Conservation (phyloP, 495 filamentous ascomycete species). For the Neurospora sp. region DNA sequence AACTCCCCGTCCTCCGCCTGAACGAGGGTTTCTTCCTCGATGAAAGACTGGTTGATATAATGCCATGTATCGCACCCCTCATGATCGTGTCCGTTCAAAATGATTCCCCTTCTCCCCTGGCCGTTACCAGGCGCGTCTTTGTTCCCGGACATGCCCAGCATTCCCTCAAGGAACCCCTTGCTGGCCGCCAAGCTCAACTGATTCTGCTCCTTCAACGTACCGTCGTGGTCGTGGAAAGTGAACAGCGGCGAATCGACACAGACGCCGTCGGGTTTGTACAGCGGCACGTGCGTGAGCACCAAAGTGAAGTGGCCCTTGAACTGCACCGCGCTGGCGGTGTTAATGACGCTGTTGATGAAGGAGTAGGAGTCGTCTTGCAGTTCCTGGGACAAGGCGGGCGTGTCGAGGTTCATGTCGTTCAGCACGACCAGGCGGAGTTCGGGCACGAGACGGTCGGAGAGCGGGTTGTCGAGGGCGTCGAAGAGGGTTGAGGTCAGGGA, state of each 20-base stretch:
- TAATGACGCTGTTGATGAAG: constrained; percentile 66
- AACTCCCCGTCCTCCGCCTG: constrained; percentile 20
- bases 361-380: constrained; percentile 63
- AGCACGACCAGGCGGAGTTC: constrained; percentile 74
- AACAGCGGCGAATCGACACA: constrained; percentile 81
- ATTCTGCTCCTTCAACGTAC: constrained; percentile 83
- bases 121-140: constrained; percentile 42
- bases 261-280: constrained; percentile 73
- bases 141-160: constrained; percentile 66
- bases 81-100: constrained; percentile 91
- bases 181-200: constrained; percentile 63
- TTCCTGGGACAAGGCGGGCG: constrained; percentile 52
- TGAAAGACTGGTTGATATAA: constrained; percentile 48
- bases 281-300: constrained; percentile 82
- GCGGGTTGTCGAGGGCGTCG: constrained; percentile 20
- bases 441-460: constrained; percentile 36
- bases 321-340: constrained; percentile 55
- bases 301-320: constrained; percentile 62
- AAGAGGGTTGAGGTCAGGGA: constrained; percentile 24
- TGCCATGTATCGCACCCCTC: constrained; percentile 86
- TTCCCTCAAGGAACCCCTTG: constrained; percentile 59
- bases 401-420: constrained; percentile 87
- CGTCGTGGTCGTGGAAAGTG: constrained; percentile 54
- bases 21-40: neutral
- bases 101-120: constrained; percentile 50